phyloP scores from a whole-genome alignment of 192 early-diverging fungal genomes.

The Coemansia sp. region DNA sequence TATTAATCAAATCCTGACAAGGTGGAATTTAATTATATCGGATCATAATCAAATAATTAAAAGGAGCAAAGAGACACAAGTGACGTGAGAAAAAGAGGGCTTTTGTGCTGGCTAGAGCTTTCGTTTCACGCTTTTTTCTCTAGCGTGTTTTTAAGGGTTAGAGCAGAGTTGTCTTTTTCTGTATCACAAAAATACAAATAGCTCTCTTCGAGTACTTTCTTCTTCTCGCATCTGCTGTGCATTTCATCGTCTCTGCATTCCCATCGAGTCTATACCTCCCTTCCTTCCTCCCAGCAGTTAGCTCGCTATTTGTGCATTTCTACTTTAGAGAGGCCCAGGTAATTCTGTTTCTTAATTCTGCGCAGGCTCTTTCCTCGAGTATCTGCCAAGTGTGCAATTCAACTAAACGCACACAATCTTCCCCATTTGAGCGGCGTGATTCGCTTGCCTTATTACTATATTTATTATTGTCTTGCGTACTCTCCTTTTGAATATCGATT shows the following conservation, averaged over 20 bases:
- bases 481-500: no score
- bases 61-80: no score
- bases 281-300: background rate
- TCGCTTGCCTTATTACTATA: no score
- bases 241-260: slow-evolving; percentile 1
- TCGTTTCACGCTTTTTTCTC: background rate
- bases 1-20: background rate
- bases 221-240: background rate
- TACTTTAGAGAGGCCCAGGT: background rate
- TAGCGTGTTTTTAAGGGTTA: no score
- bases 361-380: background rate
- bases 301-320: background rate
- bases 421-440: background rate
- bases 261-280: no score
- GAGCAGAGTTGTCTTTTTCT: background rate
- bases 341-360: no score
- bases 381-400: background rate
- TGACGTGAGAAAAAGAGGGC: background rate
- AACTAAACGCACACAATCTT: no score
- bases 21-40: background rate
- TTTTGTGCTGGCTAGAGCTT: no score
- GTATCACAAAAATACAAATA: background rate
- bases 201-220: background rate
- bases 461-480: no score
- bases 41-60: no score